A percentile compares a stretch with the other conserved stretches of the same genome.
These are phyloP conservation scores for Globisporangium recalcitrans DNA, from an alignment of 352 stramenopile species.

Conservation along the genomic window DNA sequence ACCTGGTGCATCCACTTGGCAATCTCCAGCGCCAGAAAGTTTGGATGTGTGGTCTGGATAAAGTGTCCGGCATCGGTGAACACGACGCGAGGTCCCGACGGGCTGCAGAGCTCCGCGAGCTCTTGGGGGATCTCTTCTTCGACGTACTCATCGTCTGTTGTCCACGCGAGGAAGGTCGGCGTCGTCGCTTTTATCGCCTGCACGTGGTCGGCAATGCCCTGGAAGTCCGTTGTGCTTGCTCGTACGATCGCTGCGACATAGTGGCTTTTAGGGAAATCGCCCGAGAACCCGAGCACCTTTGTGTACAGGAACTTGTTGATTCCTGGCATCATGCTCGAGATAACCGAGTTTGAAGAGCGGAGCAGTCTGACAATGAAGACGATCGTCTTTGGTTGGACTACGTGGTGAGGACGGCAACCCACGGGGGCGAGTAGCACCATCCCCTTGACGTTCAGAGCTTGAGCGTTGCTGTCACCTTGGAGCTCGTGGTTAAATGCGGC, in stretches of 20 bases:
- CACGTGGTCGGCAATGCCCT: conserved; percentile 27
- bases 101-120: conserved; percentile 24
- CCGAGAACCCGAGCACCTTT: conserved; percentile 27
- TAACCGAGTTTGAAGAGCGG: conserved; percentile 16
- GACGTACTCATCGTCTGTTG: conserved; percentile 42
- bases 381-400: conserved; percentile 29
- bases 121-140: conserved; percentile 35
- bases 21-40: conserved; percentile 22
- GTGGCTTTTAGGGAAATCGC: conserved; percentile 21
- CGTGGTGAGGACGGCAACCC: conserved; percentile 36
- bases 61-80: conserved; percentile 49
- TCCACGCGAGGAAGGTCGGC: conserved; percentile 40
- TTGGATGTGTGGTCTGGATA: conserved; percentile 48
- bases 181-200: conserved; percentile 13
- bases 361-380: conserved; percentile 27
- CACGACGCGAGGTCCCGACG: conserved; percentile 28
- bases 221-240: conserved; percentile 40
- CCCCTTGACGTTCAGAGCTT: conserved; percentile 23
- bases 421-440: conserved; percentile 38
- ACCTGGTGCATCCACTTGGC: conserved; percentile 23
- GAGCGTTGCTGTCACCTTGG: not conserved
- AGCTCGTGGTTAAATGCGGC: conserved; percentile 24
- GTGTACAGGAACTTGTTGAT: conserved; percentile 39
- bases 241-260: conserved; percentile 37
- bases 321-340: conserved; percentile 10